Evolutionary conservation across 805 yeast species (phyloP).

Genomic region (Peterozyma xylosa): DNA sequence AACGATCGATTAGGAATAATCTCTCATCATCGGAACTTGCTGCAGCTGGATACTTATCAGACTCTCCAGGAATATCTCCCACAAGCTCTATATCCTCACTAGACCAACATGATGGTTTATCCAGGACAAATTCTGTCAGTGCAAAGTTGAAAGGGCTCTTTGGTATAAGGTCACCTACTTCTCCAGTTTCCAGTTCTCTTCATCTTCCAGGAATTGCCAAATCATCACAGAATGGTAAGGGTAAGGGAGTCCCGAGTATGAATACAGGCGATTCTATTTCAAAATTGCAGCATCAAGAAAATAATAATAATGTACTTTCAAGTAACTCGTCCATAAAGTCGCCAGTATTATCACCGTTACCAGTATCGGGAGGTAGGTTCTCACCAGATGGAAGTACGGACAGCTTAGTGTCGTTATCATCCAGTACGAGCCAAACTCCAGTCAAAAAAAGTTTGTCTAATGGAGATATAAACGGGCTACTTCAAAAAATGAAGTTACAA

Average conservation of each 20-base stretch:
- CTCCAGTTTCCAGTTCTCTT: conserved; percentile 3
- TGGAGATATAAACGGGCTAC: conserved; percentile 16
- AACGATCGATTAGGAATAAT: background rate
- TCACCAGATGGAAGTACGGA: background rate
- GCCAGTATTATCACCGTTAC: background rate
- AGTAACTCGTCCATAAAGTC: background rate
- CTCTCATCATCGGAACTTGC: background rate
- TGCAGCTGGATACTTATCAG: background rate
- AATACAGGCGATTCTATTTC: too few species aligned
- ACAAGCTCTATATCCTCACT: background rate
- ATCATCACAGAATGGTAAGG: too few species aligned
- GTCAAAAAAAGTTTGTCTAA: conserved; percentile 8
- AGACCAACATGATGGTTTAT: background rate
- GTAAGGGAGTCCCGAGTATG: too few species aligned
- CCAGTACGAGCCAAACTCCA: background rate
- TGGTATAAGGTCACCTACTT: too few species aligned
- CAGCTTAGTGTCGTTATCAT: background rate
- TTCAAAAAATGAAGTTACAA: conserved; percentile 17
- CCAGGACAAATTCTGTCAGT: conserved; percentile 8
- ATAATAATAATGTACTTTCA: too few species aligned
- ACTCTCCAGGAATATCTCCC: conserved; percentile 14
- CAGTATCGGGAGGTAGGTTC: background rate
- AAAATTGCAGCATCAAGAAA: too few species aligned
- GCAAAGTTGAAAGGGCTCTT: conserved; percentile 3
- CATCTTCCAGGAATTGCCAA: background rate